Evolutionary conservation across 2,329 filamentous ascomycete species (phyloP), one percentile per base, ranked within the genome.

Genomic region (Trichoderma pleuroti): DNA sequence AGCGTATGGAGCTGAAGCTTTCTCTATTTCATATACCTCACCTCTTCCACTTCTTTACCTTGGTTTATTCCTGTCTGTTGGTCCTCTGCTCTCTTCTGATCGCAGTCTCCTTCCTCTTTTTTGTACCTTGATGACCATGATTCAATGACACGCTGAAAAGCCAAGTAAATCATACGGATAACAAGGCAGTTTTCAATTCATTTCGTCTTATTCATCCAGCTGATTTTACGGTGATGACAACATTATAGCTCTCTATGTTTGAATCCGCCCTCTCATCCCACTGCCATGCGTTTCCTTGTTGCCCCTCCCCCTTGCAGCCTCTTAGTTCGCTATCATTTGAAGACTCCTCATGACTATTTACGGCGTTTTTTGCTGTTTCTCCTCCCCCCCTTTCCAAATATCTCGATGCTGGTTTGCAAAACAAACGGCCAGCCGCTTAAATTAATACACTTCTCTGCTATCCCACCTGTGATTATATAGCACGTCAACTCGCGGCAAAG

Each of bases 341-440:
- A 36, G n/a, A 42, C 59, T 63, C 49, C 62, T 26, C 57, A 63
- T 62, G 49, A 39, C 39, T 54, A 57, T 63, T 42, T 24, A 63
- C 59, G 32, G 34, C 42, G 12, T 39, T 59, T 7, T 7, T 49
- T 30, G 52, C 39, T 36, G 21, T 10, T 24, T 52, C 52, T n/a
- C n/a, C 46, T n/a, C n/a, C 12, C 46, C 46, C 12, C 26, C 28
- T 26, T n/a, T 65, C 61, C 46, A 52, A 52, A 8, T 60, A 21
- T 18, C 11, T 60, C 26, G 36, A 67, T 36, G 24, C 61, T 70
- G 49, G 62, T 24, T 68, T 56, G 32, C 42, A 56, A 39, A 56
- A 68, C 10, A 32, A 68, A 71, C 24, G 69, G 56, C 69, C 62
- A 24, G 69, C 57, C 54, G 64, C 62, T 63, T 46, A 26, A 62